Evolutionary conservation across 2,329 filamentous ascomycete species (phyloP), one percentile per base, ranked within the genome.

Genomic region (Neopestalotiopsis sp.): DNA sequence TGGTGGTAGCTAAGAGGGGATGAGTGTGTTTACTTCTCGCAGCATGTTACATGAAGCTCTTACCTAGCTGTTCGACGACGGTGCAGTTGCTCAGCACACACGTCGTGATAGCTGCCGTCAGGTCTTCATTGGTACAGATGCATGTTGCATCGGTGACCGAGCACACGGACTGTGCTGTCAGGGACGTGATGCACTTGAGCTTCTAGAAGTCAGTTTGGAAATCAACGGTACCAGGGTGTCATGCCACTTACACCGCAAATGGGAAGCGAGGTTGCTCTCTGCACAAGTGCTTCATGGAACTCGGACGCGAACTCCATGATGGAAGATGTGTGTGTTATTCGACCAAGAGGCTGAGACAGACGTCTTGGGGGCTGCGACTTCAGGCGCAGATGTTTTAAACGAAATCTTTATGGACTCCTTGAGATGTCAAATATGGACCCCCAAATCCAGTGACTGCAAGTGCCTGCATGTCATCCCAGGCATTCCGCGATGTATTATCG

Each of bases 51-150:
- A 40, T 10, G 13, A 38, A 34, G 12, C 17, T 32, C 62, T 30
- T 32, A 65, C 62, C 42, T 17, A 65, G 20, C 40, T 45, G 38
- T 5, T 65, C 62, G 9, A 20, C n/a, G 20, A 65, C 40, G 4
- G 38, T 24, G 12, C 62, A 65, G 20, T 53, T 45, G 14, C 32
- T 38, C 62, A 20, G 4, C 62, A 65, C 62, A 24, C 62, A 65
- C 5, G 38, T 14, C 13, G 38, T 30, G 13, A 65, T 65, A n/a
- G 24, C 38, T 28, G 10, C 62, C 9, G 14, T 49, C 14, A 53
- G 13, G 14, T 20, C n/a, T 13, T 28, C n/a, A n/a, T 65, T 65
- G 4, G 62, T 65, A 40, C 62, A 65, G n/a, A 65, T 53, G 40
- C 62, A 65, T 5, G 62, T 65, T 4, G 24, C n/a, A 53, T 65